Conservation (phyloP, 805 yeast species). For the Candida rishiriensis region DNA sequence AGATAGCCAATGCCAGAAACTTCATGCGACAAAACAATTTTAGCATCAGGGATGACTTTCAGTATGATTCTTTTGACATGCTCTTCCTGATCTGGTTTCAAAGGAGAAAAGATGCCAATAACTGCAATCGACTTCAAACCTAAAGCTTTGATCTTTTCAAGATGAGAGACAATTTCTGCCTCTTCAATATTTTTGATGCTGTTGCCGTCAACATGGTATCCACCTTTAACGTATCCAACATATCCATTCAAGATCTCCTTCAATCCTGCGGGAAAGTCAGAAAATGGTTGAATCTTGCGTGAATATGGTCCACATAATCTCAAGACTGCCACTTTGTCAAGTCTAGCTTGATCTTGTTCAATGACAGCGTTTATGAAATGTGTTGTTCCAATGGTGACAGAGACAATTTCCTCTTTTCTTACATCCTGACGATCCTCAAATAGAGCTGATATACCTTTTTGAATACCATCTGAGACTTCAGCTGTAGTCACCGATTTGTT, state of each 20-base stretch:
- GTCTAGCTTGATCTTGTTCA: constrained; percentile 38
- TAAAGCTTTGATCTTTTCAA: constrained; percentile 25
- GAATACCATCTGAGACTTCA: constrained; percentile 41
- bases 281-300: constrained; percentile 34
- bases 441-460: constrained; percentile 31
- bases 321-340: constrained; percentile 42
- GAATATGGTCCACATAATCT: constrained; percentile 43
- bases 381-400: constrained; percentile 49
- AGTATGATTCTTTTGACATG: constrained; percentile 31
- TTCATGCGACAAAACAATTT: constrained; percentile 34
- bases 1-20: constrained; percentile 41
- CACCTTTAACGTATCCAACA: constrained; percentile 35
- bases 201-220: constrained; percentile 39
- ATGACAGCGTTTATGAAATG: constrained; percentile 49
- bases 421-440: constrained; percentile 22
- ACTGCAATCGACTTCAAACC: constrained; percentile 37
- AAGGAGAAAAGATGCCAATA: constrained; percentile 38
- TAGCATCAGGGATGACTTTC: constrained; percentile 30
- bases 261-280: constrained; percentile 41
- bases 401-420: constrained; percentile 26
- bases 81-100: constrained; percentile 35
- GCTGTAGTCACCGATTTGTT: constrained; percentile 40
- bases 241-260: constrained; percentile 33
- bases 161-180: constrained; percentile 11
- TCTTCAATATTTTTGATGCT: constrained; percentile 32